Base-by-base conservation (phyloP, 1,284 basidiomycete genomes). In the Austropuccinia psidii region DNA sequence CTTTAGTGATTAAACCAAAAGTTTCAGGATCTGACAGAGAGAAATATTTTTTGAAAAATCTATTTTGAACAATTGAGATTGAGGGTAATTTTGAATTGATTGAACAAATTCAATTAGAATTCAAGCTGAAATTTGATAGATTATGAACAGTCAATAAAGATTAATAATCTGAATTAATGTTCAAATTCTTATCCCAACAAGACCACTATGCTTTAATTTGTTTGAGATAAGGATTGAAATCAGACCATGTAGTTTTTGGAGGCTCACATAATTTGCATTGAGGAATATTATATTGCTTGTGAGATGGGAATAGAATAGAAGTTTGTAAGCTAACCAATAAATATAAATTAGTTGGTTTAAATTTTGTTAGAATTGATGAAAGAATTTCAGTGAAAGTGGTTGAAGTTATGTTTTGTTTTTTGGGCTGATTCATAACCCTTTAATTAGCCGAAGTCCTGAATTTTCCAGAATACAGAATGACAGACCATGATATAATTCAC, bases 21-120 rank as follows among this genome's bases (percentile, higher is more conserved):
- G 87, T 95, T 45, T 83, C 84, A 0, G 92, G 88, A 79, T 95
- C 88, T 9, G 89, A 87, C n/a, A 98, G 85, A 80, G 93, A 87
- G 82, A 98, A 98, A 29, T 85, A 79, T 4, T 85, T 80, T 62
- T 87, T 83, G 79, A 96, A 95, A 83, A 91, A 96, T 29, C 92
- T 84, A 0, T 85, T 78, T 0, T 94, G 93, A 0, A 98, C 89
- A 1, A 85, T 83, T 74, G 89, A 86, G 11, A 98, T 85, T 0
- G 89, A 83, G 1, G 90, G n/a, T n/a, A n/a, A n/a, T n/a, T n/a
- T n/a, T n/a, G 89, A 58, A 72, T 73, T 17, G 35, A 1, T 52
- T 52, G 49, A 17, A 11, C 49, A 35, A 21, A 57, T 17, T 45
- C 29, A 41, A 35, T 43, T 50, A 15, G 49, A 29, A 37, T 35